These are phyloP conservation scores for Lanmaoa pseudosensibilis DNA, from an alignment of 768 basidiomycete genomes.

Conservation along the genomic window DNA sequence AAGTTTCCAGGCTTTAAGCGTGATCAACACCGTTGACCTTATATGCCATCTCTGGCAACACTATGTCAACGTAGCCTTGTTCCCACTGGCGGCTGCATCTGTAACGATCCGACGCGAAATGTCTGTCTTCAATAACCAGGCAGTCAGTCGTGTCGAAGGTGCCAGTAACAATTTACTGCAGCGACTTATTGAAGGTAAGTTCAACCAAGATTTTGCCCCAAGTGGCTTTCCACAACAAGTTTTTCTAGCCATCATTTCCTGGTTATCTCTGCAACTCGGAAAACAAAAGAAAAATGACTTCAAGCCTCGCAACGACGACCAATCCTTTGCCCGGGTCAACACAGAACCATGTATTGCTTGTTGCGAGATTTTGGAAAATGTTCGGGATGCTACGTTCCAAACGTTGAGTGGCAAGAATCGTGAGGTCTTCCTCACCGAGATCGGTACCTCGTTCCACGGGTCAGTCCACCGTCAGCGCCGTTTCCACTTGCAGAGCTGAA, in stretches of 20 bases:
- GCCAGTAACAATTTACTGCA: slow-evolving; percentile 79
- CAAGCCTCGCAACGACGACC: slow-evolving; percentile 93
- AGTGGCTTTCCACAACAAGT: background rate
- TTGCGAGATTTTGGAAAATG: slow-evolving; percentile 81
- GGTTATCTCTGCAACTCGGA: slow-evolving; percentile 72
- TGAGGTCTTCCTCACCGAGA: slow-evolving; percentile 89
- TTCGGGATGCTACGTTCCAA: slow-evolving; percentile 72
- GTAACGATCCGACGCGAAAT: slow-evolving; percentile 91
- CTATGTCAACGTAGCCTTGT: slow-evolving; percentile 86
- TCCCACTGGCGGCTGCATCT: slow-evolving; percentile 82
- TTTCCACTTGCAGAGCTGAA: slow-evolving; percentile 11
- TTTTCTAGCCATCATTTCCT: slow-evolving; percentile 62
- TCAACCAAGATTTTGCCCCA: background rate
- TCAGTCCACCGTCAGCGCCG: slow-evolving; percentile 22
- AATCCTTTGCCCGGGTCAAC: slow-evolving; percentile 91
- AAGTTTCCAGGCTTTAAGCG: slow-evolving; percentile 61
- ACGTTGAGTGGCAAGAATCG: slow-evolving; percentile 90
- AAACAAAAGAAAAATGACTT: slow-evolving; percentile 97
- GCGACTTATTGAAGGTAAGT: slow-evolving; percentile 76
- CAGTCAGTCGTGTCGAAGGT: slow-evolving; percentile 81
- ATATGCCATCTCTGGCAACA: slow-evolving; percentile 97
- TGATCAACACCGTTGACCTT: slow-evolving; percentile 74
- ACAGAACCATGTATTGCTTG: slow-evolving; percentile 89
- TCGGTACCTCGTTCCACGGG: slow-evolving; percentile 95
- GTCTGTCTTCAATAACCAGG: slow-evolving; percentile 88